Percentiles rank a stretch among this genome's conserved stretches.
Evolutionary conservation across 2,329 filamentous ascomycete genomes (phyloP).

Genomic region (Aspergillus unguis): DNA sequence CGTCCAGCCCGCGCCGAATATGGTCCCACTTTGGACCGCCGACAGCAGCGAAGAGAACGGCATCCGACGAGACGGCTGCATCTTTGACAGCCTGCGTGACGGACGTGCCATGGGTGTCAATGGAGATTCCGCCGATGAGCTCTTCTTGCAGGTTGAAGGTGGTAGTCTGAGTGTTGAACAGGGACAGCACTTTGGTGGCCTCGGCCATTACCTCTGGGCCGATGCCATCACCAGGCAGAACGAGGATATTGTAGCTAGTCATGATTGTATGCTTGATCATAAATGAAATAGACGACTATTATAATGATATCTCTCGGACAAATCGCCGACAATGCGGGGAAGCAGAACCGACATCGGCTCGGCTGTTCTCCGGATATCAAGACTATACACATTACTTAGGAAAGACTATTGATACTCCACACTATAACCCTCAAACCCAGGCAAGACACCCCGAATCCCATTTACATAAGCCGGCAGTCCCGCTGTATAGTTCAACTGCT

Average conservation of each 20-base stretch:
- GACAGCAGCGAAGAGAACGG: constrained; percentile 83
- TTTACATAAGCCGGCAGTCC: neutral
- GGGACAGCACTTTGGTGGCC: constrained; percentile 63
- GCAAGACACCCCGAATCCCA: too few species aligned
- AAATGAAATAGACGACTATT: neutral
- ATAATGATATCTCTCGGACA: neutral
- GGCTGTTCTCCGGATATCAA: too few species aligned
- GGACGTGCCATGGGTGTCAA: constrained; percentile 70
- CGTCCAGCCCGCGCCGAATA: constrained; percentile 64
- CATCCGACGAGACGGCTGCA: constrained; percentile 75
- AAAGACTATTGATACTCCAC: too few species aligned
- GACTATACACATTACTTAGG: too few species aligned
- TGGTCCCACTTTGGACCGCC: constrained; percentile 86
- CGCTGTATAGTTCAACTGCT: neutral
- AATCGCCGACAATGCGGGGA: too few species aligned
- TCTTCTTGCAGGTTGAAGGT: constrained; percentile 58
- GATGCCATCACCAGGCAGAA: constrained; percentile 12
- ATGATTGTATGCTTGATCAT: neutral
- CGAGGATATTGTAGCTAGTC: constrained; percentile 7
- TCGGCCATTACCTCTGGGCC: constrained; percentile 39
- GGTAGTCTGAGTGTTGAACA: constrained; percentile 62
- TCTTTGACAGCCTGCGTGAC: constrained; percentile 74
- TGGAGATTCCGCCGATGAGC: constrained; percentile 81
- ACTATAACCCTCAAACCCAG: too few species aligned
- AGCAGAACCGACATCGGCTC: too few species aligned